phyloP scores from a whole-genome alignment of 208 protist genomes.

The Lotmaria passim region DNA sequence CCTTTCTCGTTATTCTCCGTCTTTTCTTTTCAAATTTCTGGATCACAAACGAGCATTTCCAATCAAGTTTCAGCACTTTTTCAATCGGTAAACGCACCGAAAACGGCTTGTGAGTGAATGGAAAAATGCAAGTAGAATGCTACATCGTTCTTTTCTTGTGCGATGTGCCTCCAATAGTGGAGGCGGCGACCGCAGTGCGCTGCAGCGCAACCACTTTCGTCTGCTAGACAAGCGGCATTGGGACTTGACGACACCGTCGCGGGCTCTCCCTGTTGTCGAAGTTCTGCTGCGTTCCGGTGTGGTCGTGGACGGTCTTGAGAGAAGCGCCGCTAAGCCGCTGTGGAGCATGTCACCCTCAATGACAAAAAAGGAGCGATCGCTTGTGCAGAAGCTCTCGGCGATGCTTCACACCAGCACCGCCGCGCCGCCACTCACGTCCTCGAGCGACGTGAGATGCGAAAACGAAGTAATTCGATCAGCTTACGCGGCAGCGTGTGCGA shows the following conservation, averaged over 20 bases:
- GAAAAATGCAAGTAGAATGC: conserved; percentile 24
- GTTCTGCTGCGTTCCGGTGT: conserved; percentile 61
- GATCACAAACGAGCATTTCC: neutral
- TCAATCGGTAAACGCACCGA: neutral
- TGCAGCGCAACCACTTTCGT: conserved; percentile 37
- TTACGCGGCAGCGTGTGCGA: conserved; percentile 32
- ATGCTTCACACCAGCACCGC: conserved; percentile 25
- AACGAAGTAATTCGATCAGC: conserved; percentile 29
- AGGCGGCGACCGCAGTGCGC: conserved; percentile 32
- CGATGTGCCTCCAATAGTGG: conserved; percentile 19
- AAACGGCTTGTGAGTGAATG: neutral
- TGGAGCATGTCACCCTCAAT: conserved; percentile 60
- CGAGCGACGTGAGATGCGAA: neutral
- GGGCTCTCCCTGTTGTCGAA: conserved; percentile 54
- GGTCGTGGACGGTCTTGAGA: conserved; percentile 57
- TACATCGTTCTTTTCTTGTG: conserved; percentile 11
- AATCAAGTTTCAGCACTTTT: neutral
- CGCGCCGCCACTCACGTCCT: neutral
- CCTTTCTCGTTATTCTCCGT: neutral
- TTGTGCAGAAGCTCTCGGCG: conserved; percentile 43
- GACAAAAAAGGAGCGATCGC: conserved; percentile 52
- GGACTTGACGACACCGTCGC: conserved; percentile 74
- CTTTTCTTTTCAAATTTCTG: no score
- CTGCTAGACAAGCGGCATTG: conserved; percentile 53
- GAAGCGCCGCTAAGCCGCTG: conserved; percentile 43